Evolutionary conservation across 176 grass and related monocot species (phyloP).

Genomic region (Musa schizocarpa): DNA sequence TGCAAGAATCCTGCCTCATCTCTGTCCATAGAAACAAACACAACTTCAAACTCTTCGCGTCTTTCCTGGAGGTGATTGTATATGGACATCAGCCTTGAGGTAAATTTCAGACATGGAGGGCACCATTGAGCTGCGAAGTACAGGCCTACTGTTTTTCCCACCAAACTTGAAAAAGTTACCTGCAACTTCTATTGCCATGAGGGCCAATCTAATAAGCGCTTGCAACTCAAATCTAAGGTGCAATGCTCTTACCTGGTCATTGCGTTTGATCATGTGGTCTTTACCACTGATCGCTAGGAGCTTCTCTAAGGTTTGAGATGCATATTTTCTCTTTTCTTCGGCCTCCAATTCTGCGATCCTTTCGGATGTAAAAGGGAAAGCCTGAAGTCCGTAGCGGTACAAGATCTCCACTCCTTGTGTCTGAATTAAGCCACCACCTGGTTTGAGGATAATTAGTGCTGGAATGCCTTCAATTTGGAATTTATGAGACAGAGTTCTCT

Average conservation of each 20-base stretch:
- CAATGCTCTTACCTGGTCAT: slow-evolving; percentile 23
- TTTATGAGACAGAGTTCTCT: slow-evolving; percentile 38
- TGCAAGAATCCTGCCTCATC: slow-evolving; percentile 40
- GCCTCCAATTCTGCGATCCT: slow-evolving; percentile 48
- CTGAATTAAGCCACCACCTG: slow-evolving; percentile 17
- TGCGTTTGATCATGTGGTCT: slow-evolving; percentile 26
- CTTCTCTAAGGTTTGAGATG: slow-evolving; percentile 62
- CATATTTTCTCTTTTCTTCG: slow-evolving; percentile 32
- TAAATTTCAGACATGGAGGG: slow-evolving; percentile 49
- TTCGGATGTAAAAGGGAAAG: slow-evolving; percentile 50
- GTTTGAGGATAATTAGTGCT: slow-evolving; percentile 33
- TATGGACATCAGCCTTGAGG: slow-evolving; percentile 37
- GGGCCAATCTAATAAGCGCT: slow-evolving; percentile 9
- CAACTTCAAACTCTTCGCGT: slow-evolving; percentile 42
- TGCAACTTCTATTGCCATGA: slow-evolving; percentile 37
- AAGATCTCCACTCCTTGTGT: slow-evolving; percentile 41
- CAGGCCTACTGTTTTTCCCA: slow-evolving; percentile 53
- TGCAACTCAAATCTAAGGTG: not conserved
- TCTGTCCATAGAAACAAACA: slow-evolving; percentile 64
- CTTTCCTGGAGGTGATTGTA: slow-evolving; percentile 32
- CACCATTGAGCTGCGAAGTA: slow-evolving; percentile 48
- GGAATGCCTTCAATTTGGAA: slow-evolving; percentile 64
- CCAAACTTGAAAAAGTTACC: slow-evolving; percentile 43
- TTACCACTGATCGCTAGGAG: slow-evolving; percentile 37
- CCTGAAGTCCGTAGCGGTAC: slow-evolving; percentile 29